Percentiles rank a stretch among this genome's conserved stretches.
phyloP scores from a whole-genome alignment of 176 grass and related monocot genomes.

The Oryza longistaminata region DNA sequence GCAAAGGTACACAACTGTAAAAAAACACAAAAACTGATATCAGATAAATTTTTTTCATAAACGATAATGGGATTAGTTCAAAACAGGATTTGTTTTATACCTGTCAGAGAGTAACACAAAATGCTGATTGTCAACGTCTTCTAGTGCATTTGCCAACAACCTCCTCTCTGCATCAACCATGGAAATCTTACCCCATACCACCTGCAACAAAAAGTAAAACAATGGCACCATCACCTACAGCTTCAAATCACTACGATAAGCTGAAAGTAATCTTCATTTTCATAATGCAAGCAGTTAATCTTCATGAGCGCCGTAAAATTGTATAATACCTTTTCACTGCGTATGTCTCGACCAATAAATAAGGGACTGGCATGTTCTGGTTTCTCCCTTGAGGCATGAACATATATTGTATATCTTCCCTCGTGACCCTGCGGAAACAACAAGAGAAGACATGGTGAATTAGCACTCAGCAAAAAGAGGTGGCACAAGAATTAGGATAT shows the following conservation, averaged over 20 bases:
- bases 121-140: conserved; percentile 84
- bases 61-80: conserved; percentile 24
- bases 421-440: conserved; percentile 69
- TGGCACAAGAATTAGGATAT: background rate
- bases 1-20: conserved; percentile 85
- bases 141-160: conserved; percentile 82
- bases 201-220: conserved; percentile 41
- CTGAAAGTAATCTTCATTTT: conserved; percentile 24
- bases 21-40: conserved; percentile 38
- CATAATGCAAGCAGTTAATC: background rate
- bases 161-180: conserved; percentile 99
- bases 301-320: background rate
- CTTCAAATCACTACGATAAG: background rate
- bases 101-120: conserved; percentile 98
- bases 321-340: conserved; percentile 70
- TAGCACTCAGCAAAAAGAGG: conserved; percentile 13
- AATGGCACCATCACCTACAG: conserved; percentile 16
- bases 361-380: conserved; percentile 76
- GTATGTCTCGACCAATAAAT: conserved; percentile 81
- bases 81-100: conserved; percentile 28
- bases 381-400: conserved; percentile 85
- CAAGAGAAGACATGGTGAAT: background rate
- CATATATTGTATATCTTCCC: conserved; percentile 84
- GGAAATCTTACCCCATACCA: conserved; percentile 91
- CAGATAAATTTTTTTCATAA: conserved; percentile 13